Evolutionary conservation across 2,329 filamentous ascomycete species (phyloP).

Genomic region (Cordyceps pruinosa): DNA sequence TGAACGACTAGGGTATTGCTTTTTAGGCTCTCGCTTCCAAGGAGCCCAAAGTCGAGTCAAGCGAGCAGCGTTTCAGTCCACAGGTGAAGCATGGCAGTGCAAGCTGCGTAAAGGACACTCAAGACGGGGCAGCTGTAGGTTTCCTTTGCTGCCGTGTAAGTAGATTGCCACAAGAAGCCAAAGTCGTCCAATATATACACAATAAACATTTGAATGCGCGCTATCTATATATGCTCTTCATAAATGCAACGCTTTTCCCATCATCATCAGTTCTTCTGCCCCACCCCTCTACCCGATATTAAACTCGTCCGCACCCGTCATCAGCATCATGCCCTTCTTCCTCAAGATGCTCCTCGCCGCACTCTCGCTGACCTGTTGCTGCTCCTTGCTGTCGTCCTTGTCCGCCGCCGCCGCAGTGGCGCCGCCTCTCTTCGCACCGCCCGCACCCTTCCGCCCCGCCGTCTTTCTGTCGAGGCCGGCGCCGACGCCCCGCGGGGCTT

Average conservation of each 20-base stretch:
- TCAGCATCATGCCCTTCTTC: constrained; percentile 59
- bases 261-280: too few relatives aligned
- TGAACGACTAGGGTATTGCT: too few relatives aligned
- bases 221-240: neutral
- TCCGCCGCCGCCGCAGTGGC: constrained; percentile 25
- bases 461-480: constrained; percentile 44
- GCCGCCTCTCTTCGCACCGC: constrained; percentile 4
- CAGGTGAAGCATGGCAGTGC: too few relatives aligned
- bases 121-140: too few relatives aligned
- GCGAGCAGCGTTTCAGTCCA: too few relatives aligned
- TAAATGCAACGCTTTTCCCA: constrained; percentile 11
- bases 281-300: constrained; percentile 51
- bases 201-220: neutral
- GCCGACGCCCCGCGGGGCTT: constrained; percentile 78
- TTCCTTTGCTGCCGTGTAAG: neutral
- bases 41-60: too few relatives aligned
- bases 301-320: constrained; percentile 59
- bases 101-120: neutral
- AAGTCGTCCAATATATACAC: neutral
- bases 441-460: constrained; percentile 17
- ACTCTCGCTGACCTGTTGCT: constrained; percentile 26
- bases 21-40: too few relatives aligned
- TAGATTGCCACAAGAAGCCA: neutral
- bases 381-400: constrained; percentile 34
- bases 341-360: constrained; percentile 39